Percentiles rank a stretch among this genome's conserved stretches.
These are phyloP conservation scores for Pythium guiyangense DNA, from an alignment of 352 stramenopile genomes.

Conservation along the genomic window DNA sequence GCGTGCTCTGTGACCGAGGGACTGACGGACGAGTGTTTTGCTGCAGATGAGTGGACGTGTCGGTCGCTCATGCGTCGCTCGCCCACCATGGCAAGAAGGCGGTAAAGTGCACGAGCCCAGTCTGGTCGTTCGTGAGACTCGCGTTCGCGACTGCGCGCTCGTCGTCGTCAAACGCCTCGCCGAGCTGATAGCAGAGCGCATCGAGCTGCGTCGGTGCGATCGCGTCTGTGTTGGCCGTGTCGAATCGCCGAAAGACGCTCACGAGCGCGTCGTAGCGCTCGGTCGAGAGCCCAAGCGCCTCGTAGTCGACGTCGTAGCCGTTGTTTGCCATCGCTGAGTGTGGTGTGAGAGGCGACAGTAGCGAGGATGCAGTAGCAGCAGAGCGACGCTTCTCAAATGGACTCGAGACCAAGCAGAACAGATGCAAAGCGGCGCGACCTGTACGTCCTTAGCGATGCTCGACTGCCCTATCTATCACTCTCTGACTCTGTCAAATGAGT, in stretches of 20 bases:
- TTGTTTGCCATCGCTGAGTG: neutral
- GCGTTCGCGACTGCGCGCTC: constrained; percentile 40
- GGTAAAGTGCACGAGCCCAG: constrained; percentile 54
- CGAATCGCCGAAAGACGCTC: constrained; percentile 40
- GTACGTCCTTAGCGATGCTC: no score
- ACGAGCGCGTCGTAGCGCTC: constrained; percentile 62
- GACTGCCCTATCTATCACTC: no score
- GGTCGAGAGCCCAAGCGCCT: constrained; percentile 31
- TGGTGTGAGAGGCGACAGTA: no score
- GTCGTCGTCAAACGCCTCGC: constrained; percentile 53
- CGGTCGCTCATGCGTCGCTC: constrained; percentile 27
- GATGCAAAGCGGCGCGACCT: neutral
- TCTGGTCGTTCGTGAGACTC: constrained; percentile 44
- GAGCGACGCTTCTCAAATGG: no score
- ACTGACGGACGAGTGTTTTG: no score
- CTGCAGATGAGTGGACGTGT: neutral
- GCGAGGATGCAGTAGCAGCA: no score
- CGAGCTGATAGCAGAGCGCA: constrained; percentile 50
- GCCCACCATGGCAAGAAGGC: constrained; percentile 67
- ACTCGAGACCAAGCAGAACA: no score
- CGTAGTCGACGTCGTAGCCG: constrained; percentile 47
- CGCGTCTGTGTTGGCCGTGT: constrained; percentile 39
- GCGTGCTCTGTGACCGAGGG: neutral
- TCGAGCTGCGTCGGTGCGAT: constrained; percentile 58
- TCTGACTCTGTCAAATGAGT: no score